These are phyloP conservation scores for Yamadazyma siamensis DNA, from an alignment of 1,139 yeast species.

Conservation along the genomic window DNA sequence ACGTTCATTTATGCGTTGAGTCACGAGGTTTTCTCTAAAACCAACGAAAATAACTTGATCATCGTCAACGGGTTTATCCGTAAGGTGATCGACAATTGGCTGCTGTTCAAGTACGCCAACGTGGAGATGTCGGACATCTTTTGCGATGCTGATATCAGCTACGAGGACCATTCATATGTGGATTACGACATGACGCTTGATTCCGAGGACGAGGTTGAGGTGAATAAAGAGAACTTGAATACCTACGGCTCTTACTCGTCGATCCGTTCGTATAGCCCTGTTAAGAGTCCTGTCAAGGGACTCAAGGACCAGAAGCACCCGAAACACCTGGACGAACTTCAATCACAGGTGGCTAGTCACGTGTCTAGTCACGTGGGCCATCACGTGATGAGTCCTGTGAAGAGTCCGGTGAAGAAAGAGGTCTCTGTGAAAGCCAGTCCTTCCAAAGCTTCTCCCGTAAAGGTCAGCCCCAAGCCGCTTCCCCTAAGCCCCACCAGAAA, in stretches of 20 bases:
- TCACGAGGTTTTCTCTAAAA: conserved; percentile 45
- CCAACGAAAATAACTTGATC: conserved; percentile 43
- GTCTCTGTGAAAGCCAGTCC: too few species aligned
- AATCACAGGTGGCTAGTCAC: too few species aligned
- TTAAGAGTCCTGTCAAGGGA: too few species aligned
- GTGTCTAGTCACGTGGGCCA: too few species aligned
- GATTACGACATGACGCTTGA: conserved; percentile 31
- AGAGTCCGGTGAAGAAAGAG: too few species aligned
- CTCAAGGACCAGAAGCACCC: conserved; percentile 1
- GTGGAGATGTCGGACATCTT: conserved; percentile 22
- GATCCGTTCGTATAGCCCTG: conserved; percentile 1
- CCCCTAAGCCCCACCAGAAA: too few species aligned
- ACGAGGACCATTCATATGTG: conserved; percentile 29
- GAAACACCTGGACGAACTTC: not conserved
- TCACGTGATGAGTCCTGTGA: too few species aligned
- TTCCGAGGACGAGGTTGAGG: conserved; percentile 12
- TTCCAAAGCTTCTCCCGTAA: too few species aligned
- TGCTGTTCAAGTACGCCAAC: conserved; percentile 7
- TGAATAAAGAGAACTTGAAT: conserved; percentile 6
- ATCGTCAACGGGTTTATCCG: conserved; percentile 50
- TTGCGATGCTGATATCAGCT: conserved; percentile 9
- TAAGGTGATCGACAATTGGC: conserved; percentile 48
- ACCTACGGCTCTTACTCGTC: conserved; percentile 1
- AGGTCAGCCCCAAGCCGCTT: too few species aligned
- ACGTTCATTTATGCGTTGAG: conserved; percentile 50